These are phyloP conservation scores for Yueomyces sp. DNA, from an alignment of 1,139 yeast genomes.

Conservation along the genomic window DNA sequence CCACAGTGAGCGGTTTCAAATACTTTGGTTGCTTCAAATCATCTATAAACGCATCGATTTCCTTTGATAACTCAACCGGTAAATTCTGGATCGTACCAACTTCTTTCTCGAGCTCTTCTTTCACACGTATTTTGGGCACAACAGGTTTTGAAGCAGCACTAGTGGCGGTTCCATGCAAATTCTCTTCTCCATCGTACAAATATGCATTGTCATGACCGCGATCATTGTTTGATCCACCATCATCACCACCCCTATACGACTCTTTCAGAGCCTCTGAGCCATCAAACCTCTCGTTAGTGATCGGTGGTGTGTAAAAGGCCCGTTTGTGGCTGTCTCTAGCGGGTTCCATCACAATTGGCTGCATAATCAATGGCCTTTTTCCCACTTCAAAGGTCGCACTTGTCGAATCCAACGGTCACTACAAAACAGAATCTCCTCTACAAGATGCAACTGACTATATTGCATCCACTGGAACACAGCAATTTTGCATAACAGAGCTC, in stretches of 20 bases:
- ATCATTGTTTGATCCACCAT: slow-evolving; percentile 1
- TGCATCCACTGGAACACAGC: no score
- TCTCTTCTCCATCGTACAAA: no score
- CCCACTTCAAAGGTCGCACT: no score
- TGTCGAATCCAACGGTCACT: no score
- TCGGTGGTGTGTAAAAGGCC: slow-evolving; percentile 21
- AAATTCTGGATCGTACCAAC: slow-evolving; percentile 12
- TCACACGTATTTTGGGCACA: slow-evolving; percentile 3
- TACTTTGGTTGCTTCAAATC: slow-evolving; percentile 46
- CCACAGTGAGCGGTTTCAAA: slow-evolving; percentile 37
- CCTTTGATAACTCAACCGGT: slow-evolving; percentile 26
- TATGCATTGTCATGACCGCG: slow-evolving; percentile 1
- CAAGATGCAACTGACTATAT: no score
- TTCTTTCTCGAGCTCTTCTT: slow-evolving; percentile 15
- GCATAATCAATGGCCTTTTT: no score
- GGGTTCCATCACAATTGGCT: no score
- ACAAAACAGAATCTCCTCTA: no score
- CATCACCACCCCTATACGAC: slow-evolving; percentile 12
- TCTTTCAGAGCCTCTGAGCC: slow-evolving; percentile 15
- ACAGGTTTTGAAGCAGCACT: background rate
- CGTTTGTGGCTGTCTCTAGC: background rate
- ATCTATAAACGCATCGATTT: slow-evolving; percentile 32
- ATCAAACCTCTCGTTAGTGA: slow-evolving; percentile 17
- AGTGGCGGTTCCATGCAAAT: slow-evolving; percentile 1
- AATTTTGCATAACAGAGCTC: no score